Conservation (phyloP, 352 stramenopile genomes). For the Phytophthora sp. region DNA sequence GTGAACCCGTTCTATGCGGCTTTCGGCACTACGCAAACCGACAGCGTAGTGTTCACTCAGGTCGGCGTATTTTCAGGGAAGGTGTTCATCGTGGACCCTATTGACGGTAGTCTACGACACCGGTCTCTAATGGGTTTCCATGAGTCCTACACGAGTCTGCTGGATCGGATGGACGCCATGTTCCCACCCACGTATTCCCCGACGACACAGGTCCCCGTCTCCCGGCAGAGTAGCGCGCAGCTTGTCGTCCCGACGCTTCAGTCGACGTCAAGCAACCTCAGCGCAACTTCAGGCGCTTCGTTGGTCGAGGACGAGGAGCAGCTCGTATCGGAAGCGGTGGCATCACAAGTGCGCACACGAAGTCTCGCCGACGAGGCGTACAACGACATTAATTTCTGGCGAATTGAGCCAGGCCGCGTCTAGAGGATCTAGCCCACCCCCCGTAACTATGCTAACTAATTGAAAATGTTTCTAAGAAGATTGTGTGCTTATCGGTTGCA, state of each 20-base stretch:
- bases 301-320: conserved; percentile 43
- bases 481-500: neutral
- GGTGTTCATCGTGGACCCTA: conserved; percentile 71
- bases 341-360: conserved; percentile 52
- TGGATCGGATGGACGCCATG: conserved; percentile 71
- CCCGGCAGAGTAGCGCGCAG: neutral
- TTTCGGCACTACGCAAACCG: conserved; percentile 68
- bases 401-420: conserved; percentile 58
- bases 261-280: conserved; percentile 20
- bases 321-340: conserved; percentile 60
- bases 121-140: conserved; percentile 65
- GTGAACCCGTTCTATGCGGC: conserved; percentile 87
- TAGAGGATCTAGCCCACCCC: conserved; percentile 16
- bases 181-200: conserved; percentile 75
- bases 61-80: conserved; percentile 82
- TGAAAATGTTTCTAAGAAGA: conserved; percentile 27
- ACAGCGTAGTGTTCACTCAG: conserved; percentile 68
- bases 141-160: conserved; percentile 71
- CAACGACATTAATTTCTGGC: conserved; percentile 90
- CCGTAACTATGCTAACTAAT: conserved; percentile 32
- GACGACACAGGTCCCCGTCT: conserved; percentile 19
- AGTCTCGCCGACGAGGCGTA: conserved; percentile 81
- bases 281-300: conserved; percentile 10
- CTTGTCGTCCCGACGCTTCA: conserved; percentile 11
- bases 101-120: conserved; percentile 62